Evolutionary conservation across 2,329 filamentous ascomycete species (phyloP).

Genomic region (Colletotrichum sp.): DNA sequence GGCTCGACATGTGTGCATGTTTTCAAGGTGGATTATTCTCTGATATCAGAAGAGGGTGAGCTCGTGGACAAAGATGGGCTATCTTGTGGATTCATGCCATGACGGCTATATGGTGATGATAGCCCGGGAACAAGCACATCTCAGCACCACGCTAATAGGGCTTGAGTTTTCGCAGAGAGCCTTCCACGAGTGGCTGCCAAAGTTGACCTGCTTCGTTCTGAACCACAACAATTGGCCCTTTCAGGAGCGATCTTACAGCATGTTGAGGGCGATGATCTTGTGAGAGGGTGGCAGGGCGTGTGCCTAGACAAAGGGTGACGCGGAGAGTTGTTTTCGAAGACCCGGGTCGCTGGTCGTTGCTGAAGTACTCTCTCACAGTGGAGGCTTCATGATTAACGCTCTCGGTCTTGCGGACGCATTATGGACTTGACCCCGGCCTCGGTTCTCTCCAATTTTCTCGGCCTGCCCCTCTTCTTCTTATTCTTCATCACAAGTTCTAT

Average conservation of each 20-base stretch:
- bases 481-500: background rate
- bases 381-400: background rate
- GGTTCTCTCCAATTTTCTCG: background rate
- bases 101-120: background rate
- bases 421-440: background rate
- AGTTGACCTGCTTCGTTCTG: background rate
- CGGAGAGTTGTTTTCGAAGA: too few species aligned
- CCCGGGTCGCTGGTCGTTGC: background rate
- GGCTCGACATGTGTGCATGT: background rate
- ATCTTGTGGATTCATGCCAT: background rate
- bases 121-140: background rate
- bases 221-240: too few species aligned
- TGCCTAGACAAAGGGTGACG: too few species aligned
- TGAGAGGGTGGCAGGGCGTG: too few species aligned
- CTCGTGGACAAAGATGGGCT: background rate
- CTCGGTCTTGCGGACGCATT: background rate
- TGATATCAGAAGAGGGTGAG: background rate
- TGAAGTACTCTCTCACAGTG: background rate
- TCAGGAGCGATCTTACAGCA: too few species aligned
- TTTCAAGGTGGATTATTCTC: background rate
- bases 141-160: background rate
- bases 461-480: background rate
- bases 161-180: background rate
- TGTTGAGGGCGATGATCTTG: too few species aligned
- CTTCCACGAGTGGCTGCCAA: background rate